Evolutionary conservation across 495 filamentous ascomycete genomes (phyloP).

Genomic region (Niebla homalea): DNA sequence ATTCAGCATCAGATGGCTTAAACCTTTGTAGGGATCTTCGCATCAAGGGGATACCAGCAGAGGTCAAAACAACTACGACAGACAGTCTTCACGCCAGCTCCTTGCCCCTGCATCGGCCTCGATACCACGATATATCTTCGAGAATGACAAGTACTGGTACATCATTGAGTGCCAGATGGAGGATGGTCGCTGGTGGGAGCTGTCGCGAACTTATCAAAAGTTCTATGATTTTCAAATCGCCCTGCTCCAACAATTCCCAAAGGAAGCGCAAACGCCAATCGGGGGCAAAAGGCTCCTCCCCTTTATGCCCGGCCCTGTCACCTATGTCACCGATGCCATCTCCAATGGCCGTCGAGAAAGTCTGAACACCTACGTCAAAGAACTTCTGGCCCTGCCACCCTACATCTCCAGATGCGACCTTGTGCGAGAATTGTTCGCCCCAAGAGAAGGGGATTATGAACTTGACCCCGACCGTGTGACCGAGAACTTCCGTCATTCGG

Average conservation of each 20-base stretch:
- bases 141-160: conserved; percentile 98
- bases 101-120: conserved; percentile 58
- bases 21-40: conserved; percentile 8
- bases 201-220: conserved; percentile 90
- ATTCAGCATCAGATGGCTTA: conserved; percentile 1
- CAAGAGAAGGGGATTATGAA: conserved; percentile 82
- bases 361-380: conserved; percentile 88
- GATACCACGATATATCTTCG: conserved; percentile 90
- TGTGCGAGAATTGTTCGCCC: conserved; percentile 81
- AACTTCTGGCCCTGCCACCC: conserved; percentile 65
- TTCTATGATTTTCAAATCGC: conserved; percentile 99
- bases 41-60: conserved; percentile 38
- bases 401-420: conserved; percentile 73
- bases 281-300: conserved; percentile 68
- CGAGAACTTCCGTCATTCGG: conserved; percentile 57
- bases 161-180: conserved; percentile 86
- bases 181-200: conserved; percentile 81
- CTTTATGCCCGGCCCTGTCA: conserved; percentile 98
- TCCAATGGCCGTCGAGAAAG: conserved; percentile 84
- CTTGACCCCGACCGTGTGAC: conserved; percentile 56
- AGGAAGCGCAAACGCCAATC: conserved; percentile 75
- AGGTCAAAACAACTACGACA: conserved; percentile 18
- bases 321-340: conserved; percentile 93
- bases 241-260: conserved; percentile 83
- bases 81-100: conserved; percentile 24